Conservation (phyloP, 495 filamentous ascomycete genomes). For the Penicillium longicatenatum region DNA sequence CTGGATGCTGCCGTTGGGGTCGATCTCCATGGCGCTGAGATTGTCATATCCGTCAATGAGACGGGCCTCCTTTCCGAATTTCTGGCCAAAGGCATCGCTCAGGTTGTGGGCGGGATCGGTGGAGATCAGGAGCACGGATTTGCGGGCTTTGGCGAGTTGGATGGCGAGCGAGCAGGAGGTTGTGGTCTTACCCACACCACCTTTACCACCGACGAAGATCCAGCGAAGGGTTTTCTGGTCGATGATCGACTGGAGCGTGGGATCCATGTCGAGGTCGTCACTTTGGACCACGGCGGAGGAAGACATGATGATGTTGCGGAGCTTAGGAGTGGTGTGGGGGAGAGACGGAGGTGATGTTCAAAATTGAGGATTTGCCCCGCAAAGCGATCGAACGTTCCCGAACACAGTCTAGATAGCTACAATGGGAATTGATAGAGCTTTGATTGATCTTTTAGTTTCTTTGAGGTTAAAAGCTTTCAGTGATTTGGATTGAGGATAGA, state of each 20-base stretch:
- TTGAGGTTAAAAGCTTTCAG: too few species aligned
- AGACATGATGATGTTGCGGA: conserved; percentile 49
- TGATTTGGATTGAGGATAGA: too few species aligned
- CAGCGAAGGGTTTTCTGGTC: conserved; percentile 93
- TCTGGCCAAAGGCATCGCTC: conserved; percentile 96
- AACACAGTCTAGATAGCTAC: conserved; percentile 19
- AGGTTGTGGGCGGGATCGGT: conserved; percentile 99
- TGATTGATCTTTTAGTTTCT: neutral
- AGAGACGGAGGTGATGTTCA: conserved; percentile 19
- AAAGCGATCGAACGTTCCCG: conserved; percentile 40
- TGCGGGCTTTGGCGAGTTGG: conserved; percentile 94
- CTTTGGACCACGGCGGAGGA: conserved; percentile 60
- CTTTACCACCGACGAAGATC: conserved; percentile 99
- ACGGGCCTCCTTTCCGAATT: conserved; percentile 98
- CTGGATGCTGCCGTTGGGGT: conserved; percentile 97
- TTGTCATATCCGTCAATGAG: conserved; percentile 90
- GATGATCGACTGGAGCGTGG: conserved; percentile 90
- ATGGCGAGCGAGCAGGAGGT: conserved; percentile 98
- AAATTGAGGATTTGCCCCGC: conserved; percentile 36
- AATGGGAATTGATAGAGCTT: neutral
- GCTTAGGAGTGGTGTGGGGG: conserved; percentile 6
- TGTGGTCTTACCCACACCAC: conserved; percentile 99
- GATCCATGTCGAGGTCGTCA: conserved; percentile 83
- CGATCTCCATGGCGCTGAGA: conserved; percentile 98
- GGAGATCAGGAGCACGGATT: conserved; percentile 94